phyloP scores from a whole-genome alignment of 2,329 filamentous ascomycete genomes.

The Diaporthe helianthi region DNA sequence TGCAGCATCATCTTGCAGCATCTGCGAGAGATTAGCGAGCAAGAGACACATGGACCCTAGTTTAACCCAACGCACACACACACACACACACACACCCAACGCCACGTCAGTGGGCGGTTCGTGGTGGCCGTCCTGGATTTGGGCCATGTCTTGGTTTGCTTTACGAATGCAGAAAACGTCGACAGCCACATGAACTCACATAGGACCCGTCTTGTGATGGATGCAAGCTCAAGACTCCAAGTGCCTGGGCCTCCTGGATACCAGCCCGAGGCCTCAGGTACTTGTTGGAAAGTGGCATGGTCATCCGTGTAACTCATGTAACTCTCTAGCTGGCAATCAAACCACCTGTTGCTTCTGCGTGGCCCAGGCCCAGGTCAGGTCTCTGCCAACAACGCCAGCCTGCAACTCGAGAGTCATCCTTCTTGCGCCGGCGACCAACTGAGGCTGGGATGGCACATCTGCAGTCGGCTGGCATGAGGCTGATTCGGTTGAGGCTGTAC shows the following conservation, averaged over 20 bases:
- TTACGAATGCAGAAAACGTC: background rate
- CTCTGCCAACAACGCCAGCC: background rate
- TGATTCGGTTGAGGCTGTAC: background rate
- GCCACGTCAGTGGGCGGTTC: conserved; percentile 11
- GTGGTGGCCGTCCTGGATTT: background rate
- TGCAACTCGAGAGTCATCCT: background rate
- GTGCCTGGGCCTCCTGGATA: conserved; percentile 7
- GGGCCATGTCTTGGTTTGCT: conserved; percentile 2
- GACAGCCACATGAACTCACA: background rate
- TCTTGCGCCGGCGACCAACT: background rate
- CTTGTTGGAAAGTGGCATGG: background rate
- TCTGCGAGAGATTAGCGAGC: conserved; percentile 21
- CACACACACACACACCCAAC: background rate
- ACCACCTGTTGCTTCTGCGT: background rate
- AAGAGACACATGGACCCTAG: background rate
- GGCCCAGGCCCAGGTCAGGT: background rate
- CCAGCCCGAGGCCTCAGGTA: no score
- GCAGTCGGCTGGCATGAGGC: background rate
- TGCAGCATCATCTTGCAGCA: conserved; percentile 24
- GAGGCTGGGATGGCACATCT: no score
- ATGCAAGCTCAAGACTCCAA: background rate
- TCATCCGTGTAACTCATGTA: background rate
- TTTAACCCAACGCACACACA: no score
- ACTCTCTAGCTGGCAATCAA: background rate
- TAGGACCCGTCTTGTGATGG: background rate